Percentiles rank a stretch among this genome's conserved stretches.
Conservation (phyloP, 2,329 filamentous ascomycete species). For the Fusarium chlamydosporum region DNA sequence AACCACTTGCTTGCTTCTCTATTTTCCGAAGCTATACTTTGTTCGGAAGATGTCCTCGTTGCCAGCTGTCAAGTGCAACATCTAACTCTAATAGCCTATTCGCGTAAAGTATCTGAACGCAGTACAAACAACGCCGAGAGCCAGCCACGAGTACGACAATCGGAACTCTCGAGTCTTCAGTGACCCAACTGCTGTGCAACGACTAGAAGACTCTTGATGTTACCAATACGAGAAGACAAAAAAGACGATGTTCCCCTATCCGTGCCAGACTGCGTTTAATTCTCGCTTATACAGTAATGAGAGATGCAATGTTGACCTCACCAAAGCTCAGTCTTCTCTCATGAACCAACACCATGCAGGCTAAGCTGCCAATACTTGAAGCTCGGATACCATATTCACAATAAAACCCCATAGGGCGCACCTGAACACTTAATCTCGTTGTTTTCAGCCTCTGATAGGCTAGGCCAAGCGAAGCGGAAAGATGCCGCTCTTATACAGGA, state of each 20-base stretch:
- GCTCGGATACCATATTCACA: neutral
- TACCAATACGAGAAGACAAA: neutral
- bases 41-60: too few relatives aligned
- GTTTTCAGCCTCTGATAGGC: slow-evolving; percentile 29
- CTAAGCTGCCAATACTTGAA: neutral
- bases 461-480: slow-evolving; percentile 40
- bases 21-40: neutral
- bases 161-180: slow-evolving; percentile 23
- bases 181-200: neutral
- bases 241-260: neutral
- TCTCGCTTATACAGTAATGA: slow-evolving; percentile 13
- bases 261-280: neutral
- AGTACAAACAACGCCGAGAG: slow-evolving; percentile 12
- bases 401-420: neutral
- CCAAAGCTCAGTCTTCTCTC: neutral
- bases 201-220: neutral
- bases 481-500: slow-evolving; percentile 26
- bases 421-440: slow-evolving; percentile 13
- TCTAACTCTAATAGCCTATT: slow-evolving; percentile 12
- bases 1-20: too few relatives aligned
- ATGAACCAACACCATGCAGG: slow-evolving; percentile 3
- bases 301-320: neutral
- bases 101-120: neutral
- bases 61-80: neutral
- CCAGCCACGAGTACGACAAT: slow-evolving; percentile 8